Evolutionary conservation across 208 protist genomes (phyloP).

Genomic region (Trypanosomatidae sp.): DNA sequence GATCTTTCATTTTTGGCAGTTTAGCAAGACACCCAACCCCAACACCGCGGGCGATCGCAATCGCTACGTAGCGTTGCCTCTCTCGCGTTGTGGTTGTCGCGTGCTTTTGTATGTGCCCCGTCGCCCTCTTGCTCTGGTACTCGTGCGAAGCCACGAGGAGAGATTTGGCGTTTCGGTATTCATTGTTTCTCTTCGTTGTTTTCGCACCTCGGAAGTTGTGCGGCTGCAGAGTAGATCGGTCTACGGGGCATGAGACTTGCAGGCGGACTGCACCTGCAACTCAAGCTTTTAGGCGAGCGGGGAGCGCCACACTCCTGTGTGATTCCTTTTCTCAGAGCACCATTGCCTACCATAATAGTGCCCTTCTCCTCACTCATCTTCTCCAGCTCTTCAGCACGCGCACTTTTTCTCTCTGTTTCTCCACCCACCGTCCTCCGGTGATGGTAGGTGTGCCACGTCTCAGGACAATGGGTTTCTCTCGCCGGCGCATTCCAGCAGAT

Average conservation of each 20-base stretch:
- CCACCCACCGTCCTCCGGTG: background rate
- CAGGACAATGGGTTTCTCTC: background rate
- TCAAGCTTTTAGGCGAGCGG: background rate
- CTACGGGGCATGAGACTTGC: background rate
- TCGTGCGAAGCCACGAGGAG: background rate
- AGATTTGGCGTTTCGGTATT: background rate
- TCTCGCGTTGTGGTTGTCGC: background rate
- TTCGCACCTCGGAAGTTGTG: background rate
- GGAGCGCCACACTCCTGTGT: background rate
- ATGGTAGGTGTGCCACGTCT: background rate
- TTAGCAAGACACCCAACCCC: background rate
- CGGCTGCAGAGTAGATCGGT: background rate
- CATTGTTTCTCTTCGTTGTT: no score
- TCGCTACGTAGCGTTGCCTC: background rate
- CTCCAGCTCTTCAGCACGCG: background rate
- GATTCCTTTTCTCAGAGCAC: background rate
- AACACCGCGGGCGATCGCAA: background rate
- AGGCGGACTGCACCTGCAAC: background rate
- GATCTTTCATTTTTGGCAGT: constrained; percentile 19
- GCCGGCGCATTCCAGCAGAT: background rate
- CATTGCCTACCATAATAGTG: background rate
- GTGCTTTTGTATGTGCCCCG: background rate
- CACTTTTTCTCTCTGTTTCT: background rate
- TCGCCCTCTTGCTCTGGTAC: background rate
- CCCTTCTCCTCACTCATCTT: background rate